Base-by-base conservation (phyloP, 768 basidiomycete genomes). In the Sarcomyxa edulis region DNA sequence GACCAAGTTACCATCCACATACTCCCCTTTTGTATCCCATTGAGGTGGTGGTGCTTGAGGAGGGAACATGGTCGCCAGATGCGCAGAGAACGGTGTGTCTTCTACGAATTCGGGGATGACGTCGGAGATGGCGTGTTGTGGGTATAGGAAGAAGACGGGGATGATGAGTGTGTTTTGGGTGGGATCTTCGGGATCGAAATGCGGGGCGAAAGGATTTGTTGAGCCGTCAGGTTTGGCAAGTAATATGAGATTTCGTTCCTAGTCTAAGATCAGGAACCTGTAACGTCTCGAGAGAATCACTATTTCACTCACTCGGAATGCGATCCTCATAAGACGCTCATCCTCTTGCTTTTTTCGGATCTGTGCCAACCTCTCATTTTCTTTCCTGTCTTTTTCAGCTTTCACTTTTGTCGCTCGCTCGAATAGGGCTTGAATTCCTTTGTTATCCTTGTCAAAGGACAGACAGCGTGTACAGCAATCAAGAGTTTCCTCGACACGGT, bases 81-180 rank as follows among this genome's bases (percentile, higher is more conserved):
- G 87, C 27, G 78, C 79, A 6, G 71, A 67, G 58, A 98, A 92
- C 2, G 89, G 74, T 2, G 88, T 83, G 46, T 84, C 76, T 58
- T 97, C 94, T 47, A 79, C 70, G 60, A 95, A 97, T 35, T 82
- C 72, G 10, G 84, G 70, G 47, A 97, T 85, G 42, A 94, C 72
- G 60, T 99, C 96, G 20, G 94, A 90, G 5, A 79, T 90, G 8
- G 82, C 77, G 47, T 92, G 71, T 55, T 91, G 83, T 5, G 96
- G 96, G 60, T 97, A 96, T 44, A 97, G 71, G 61, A 98, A 85
- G 68, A 96, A 89, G 28, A 85, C 82, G 2, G 96, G 95, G 54
- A 96, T 57, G 45, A 95, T 60, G 9, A 95, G 71, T 0, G 78
- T 80, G 44, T 58, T 55, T 48, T 70, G 47, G 40, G 77, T 63